These are phyloP conservation scores for Angophora floribunda DNA, from an alignment of 345 rosid genomes.

Conservation along the genomic window DNA sequence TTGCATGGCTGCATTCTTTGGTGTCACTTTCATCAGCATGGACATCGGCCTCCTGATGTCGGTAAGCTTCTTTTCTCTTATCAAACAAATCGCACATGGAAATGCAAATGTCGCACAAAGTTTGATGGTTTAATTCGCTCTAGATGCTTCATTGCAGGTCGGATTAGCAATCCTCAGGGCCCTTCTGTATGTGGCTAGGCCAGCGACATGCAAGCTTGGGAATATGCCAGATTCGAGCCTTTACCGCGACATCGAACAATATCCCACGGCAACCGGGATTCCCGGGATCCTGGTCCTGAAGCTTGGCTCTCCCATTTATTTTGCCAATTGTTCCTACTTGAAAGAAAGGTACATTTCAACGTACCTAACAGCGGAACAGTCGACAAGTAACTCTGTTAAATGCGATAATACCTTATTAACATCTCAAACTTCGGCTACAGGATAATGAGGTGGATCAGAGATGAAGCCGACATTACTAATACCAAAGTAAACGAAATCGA, in stretches of 20 bases:
- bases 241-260: conserved; percentile 61
- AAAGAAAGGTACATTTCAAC: conserved; percentile 41
- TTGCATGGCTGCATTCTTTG: conserved; percentile 68
- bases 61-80: conserved; percentile 9
- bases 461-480: conserved; percentile 18
- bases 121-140: background rate
- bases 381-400: background rate
- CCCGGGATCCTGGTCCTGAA: conserved; percentile 58
- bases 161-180: conserved; percentile 57
- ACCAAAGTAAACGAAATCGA: conserved; percentile 25
- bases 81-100: background rate
- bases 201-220: conserved; percentile 66
- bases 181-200: conserved; percentile 66
- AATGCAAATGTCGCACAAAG: background rate
- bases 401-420: background rate
- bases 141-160: conserved; percentile 6
- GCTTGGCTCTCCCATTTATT: conserved; percentile 84
- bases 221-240: conserved; percentile 38
- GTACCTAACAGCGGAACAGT: background rate
- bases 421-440: conserved; percentile 4
- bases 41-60: conserved; percentile 74
- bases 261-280: conserved; percentile 24
- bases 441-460: conserved; percentile 56
- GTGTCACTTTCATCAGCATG: conserved; percentile 80
- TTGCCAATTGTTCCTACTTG: conserved; percentile 61